Evolutionary conservation across 2,329 filamentous ascomycete genomes (phyloP).

Genomic region (Ophiostoma piceae): DNA sequence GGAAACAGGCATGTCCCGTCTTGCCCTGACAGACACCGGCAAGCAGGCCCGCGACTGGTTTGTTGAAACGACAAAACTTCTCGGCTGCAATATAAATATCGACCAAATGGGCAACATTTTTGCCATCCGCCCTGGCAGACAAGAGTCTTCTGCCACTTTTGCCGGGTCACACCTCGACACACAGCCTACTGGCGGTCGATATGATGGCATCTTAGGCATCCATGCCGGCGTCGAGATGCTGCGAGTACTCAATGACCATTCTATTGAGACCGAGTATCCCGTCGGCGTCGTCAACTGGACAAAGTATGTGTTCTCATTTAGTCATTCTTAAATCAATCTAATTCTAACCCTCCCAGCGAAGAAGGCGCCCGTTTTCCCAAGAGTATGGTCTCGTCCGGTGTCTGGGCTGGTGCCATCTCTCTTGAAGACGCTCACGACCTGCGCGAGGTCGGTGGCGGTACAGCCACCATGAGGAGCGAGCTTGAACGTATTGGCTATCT

Average conservation of each 20-base stretch:
- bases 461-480: slow-evolving; percentile 61
- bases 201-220: slow-evolving; percentile 73
- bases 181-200: slow-evolving; percentile 59
- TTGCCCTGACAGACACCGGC: slow-evolving; percentile 66
- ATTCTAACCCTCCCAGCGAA: slow-evolving; percentile 46
- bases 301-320: slow-evolving; percentile 43
- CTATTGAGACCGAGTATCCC: slow-evolving; percentile 64
- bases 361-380: slow-evolving; percentile 75
- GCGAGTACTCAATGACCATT: slow-evolving; percentile 61
- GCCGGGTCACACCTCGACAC: slow-evolving; percentile 66
- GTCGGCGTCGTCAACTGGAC: slow-evolving; percentile 76
- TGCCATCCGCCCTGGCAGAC: slow-evolving; percentile 60
- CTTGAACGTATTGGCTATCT: slow-evolving; percentile 68
- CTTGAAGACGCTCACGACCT: slow-evolving; percentile 56
- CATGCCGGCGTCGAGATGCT: slow-evolving; percentile 69
- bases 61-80: slow-evolving; percentile 51
- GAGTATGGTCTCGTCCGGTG: slow-evolving; percentile 67
- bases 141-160: slow-evolving; percentile 57
- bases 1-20: slow-evolving; percentile 71
- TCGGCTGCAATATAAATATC: slow-evolving; percentile 62
- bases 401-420: slow-evolving; percentile 66
- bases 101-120: slow-evolving; percentile 84
- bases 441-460: slow-evolving; percentile 56
- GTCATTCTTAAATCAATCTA: not conserved
- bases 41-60: slow-evolving; percentile 73